A percentile compares a stretch with the other conserved stretches of the same genome.
Evolutionary conservation across 768 basidiomycete genomes (phyloP).

Genomic region (Kwoniella pini): DNA sequence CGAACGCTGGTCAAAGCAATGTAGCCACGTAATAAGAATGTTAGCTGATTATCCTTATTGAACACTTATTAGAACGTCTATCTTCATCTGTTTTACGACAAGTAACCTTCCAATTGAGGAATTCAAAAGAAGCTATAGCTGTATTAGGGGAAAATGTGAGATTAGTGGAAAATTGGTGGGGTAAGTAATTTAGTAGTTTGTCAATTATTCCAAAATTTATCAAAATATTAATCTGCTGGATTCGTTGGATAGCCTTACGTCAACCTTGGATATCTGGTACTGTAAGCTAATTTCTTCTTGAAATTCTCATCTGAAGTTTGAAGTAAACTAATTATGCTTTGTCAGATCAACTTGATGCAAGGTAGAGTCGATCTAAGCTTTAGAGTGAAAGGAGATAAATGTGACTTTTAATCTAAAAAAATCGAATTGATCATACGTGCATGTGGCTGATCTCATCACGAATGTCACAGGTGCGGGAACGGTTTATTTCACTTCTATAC

Average conservation of each 20-base stretch:
- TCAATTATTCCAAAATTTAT: background rate
- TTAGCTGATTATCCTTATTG: no score
- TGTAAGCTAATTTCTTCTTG: slow-evolving; percentile 18
- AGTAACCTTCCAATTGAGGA: slow-evolving; percentile 50
- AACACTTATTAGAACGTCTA: slow-evolving; percentile 49
- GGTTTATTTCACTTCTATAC: slow-evolving; percentile 53
- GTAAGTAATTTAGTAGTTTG: slow-evolving; percentile 32
- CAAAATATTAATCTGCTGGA: background rate
- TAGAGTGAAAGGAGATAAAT: slow-evolving; percentile 41
- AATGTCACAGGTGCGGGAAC: slow-evolving; percentile 50
- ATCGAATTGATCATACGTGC: no score
- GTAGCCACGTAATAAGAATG: no score
- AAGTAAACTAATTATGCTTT: no score
- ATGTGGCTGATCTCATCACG: no score
- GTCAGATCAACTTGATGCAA: slow-evolving; percentile 50
- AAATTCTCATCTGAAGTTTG: background rate
- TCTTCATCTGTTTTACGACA: slow-evolving; percentile 49
- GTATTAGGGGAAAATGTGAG: slow-evolving; percentile 43
- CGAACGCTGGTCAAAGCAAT: no score
- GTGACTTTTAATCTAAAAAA: no score
- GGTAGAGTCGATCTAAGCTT: slow-evolving; percentile 52
- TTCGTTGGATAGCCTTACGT: slow-evolving; percentile 37
- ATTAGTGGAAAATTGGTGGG: slow-evolving; percentile 45
- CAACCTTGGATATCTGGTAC: slow-evolving; percentile 53
- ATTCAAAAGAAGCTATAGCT: slow-evolving; percentile 39